Conservation (phyloP, 306 rosid species). For the Pterocarpus macrocarpus region DNA sequence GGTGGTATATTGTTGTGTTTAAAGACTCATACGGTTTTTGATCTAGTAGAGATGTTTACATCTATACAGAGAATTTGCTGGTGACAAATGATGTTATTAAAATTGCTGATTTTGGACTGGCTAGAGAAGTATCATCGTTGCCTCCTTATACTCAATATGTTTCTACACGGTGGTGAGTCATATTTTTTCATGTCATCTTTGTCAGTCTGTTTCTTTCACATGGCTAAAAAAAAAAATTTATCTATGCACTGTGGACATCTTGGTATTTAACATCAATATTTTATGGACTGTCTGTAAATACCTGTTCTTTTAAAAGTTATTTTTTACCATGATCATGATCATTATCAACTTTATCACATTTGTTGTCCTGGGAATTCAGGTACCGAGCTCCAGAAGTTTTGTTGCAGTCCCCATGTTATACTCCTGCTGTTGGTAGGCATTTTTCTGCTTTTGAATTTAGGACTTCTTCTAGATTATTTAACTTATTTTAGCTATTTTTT, state of each 20-base stretch:
- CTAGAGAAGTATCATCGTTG: slow-evolving; percentile 84
- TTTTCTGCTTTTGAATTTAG: slow-evolving; percentile 27
- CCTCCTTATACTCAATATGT: slow-evolving; percentile 96
- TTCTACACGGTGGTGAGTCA: slow-evolving; percentile 91
- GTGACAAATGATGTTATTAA: slow-evolving; percentile 79
- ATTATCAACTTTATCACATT: slow-evolving; percentile 19
- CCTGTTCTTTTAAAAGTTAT: slow-evolving; percentile 12
- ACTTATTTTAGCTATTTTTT: slow-evolving; percentile 1
- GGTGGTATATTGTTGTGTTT: slow-evolving; percentile 25
- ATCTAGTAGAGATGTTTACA: slow-evolving; percentile 32
- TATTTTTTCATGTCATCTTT: slow-evolving; percentile 33
- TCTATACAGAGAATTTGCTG: slow-evolving; percentile 76
- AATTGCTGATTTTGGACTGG: slow-evolving; percentile 92
- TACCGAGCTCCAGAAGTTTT: slow-evolving; percentile 94
- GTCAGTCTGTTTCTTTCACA: slow-evolving; percentile 16
- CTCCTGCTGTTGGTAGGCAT: slow-evolving; percentile 87
- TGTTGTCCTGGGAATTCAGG: slow-evolving; percentile 57
- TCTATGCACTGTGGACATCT: neutral
- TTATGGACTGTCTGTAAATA: neutral
- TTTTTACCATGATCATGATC: slow-evolving; percentile 6
- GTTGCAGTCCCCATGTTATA: slow-evolving; percentile 72
- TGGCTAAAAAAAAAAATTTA: neutral
- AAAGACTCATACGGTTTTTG: slow-evolving; percentile 25
- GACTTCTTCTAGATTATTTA: slow-evolving; percentile 7
- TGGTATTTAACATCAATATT: slow-evolving; percentile 4